Evolutionary conservation across 2,329 filamentous ascomycete species (phyloP).

Genomic region (Sordariomycetes sp.): DNA sequence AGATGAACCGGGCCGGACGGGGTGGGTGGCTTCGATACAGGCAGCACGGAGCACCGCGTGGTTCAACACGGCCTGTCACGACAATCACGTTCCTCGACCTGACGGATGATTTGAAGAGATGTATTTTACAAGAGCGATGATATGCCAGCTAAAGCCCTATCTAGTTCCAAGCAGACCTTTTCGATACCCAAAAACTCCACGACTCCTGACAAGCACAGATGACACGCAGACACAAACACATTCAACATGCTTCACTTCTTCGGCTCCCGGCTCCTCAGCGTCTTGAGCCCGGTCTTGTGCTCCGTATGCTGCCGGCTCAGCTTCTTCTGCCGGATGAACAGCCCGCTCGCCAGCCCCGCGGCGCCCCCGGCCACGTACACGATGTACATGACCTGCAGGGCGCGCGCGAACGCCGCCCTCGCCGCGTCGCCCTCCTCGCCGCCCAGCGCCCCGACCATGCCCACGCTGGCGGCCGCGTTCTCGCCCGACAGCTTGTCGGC

Average conservation of each 20-base stretch:
- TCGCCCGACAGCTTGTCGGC: conserved; percentile 45
- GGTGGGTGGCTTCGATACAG: neutral
- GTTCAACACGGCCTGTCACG: neutral
- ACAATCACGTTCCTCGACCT: neutral
- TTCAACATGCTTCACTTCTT: neutral
- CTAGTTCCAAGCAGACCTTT: neutral
- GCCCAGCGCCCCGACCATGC: conserved; percentile 41
- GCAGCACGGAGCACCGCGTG: neutral
- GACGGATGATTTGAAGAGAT: neutral
- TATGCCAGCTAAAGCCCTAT: neutral
- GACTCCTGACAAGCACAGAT: neutral
- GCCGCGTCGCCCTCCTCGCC: conserved; percentile 30
- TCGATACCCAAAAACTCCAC: neutral
- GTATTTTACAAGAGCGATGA: neutral
- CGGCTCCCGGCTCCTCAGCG: conserved; percentile 15
- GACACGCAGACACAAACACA: neutral
- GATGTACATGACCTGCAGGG: conserved; percentile 46
- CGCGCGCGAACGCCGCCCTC: conserved; percentile 34
- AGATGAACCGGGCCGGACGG: too few relatives aligned
- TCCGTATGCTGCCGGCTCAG: conserved; percentile 46
- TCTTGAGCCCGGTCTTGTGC: conserved; percentile 45
- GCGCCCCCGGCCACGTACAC: conserved; percentile 40
- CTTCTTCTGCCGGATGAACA: conserved; percentile 35
- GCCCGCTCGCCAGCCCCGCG: conserved; percentile 32
- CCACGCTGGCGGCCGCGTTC: conserved; percentile 49